Conservation (phyloP, 257 asterid species). For the Nicotiana benthamiana region DNA sequence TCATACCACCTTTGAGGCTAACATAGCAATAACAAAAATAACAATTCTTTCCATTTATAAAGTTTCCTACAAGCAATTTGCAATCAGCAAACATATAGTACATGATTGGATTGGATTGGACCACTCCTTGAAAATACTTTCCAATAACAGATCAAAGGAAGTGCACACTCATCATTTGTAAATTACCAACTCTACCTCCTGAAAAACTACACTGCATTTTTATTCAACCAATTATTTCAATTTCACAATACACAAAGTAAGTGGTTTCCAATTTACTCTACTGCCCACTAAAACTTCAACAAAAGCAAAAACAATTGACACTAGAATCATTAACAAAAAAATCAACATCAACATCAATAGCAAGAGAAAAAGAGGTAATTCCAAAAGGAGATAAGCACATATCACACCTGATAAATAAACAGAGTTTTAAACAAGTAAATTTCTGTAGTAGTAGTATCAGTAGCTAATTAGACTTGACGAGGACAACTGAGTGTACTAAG, state of each 20-base stretch:
- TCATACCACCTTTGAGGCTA: background rate
- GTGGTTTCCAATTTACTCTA: background rate
- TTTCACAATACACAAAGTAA: slow-evolving; percentile 9
- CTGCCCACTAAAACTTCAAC: background rate
- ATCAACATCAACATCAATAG: slow-evolving; percentile 18
- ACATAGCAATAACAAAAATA: background rate
- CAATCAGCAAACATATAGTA: background rate
- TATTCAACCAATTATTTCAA: background rate
- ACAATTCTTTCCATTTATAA: background rate
- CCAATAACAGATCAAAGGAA: background rate
- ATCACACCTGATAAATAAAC: slow-evolving; percentile 30
- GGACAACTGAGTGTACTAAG: too few species aligned
- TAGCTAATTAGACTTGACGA: slow-evolving; percentile 13
- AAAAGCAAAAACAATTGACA: background rate
- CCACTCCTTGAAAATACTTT: background rate
- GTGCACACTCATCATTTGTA: slow-evolving; percentile 1
- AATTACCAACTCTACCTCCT: background rate
- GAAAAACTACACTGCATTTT: background rate
- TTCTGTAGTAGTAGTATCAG: slow-evolving; percentile 29
- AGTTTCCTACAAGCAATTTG: background rate
- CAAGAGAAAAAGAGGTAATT: slow-evolving; percentile 6
- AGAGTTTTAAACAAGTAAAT: slow-evolving; percentile 19
- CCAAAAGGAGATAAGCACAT: slow-evolving; percentile 22
- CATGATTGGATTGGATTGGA: background rate
- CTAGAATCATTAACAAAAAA: slow-evolving; percentile 12